Evolutionary conservation across 345 rosid species (phyloP), one percentile per base, ranked within the genome.

Genomic region (Excoecaria cochinchinensis): DNA sequence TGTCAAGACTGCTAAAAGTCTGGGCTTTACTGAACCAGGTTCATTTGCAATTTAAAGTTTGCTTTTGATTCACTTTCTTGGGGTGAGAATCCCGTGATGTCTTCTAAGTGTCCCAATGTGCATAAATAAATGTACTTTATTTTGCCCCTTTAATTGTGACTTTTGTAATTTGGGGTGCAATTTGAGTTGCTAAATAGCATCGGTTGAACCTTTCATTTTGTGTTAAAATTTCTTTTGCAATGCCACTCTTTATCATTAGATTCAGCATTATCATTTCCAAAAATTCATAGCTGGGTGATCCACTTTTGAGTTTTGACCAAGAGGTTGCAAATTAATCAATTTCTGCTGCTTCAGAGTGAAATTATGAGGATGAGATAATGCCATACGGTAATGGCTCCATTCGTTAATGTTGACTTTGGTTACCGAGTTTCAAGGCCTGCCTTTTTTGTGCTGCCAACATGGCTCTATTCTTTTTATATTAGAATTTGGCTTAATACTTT

Each of bases 11-110:
- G 99, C 99, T 31, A 93, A 90, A 85, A 84, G 84, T 74, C 83
- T 91, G 79, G 99, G 99, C 69, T 95, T 87, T 87, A 95, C 98
- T 52, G 99, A 95, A 79, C 99, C 98, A 88, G 97, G 97, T 92
- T 75, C 77, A n/a, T 50, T 16, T 82, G 48, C 56, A 46, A 31
- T 51, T 48, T 71, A 55, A 39, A 22, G 12, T 59, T 73, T 71
- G 38, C 72, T 74, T 36, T 17, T 70, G 74, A 58, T 75, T 80
- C 62, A 52, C 55, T 12, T 17, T 75, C 53, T 73, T 70, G 21
- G 19, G 36, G 47, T 53, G 38, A 24, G 19, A 70, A 70, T 50
- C 21, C 58, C 15, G 31, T 78, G 25, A 47, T 56, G 13, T 11
- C 67, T 74, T 61, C 51, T 15, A 70, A 25, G 17, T 56, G 19